These are phyloP conservation scores for Solanum sitiens DNA, from an alignment of 257 asterid genomes.

Conservation along the genomic window DNA sequence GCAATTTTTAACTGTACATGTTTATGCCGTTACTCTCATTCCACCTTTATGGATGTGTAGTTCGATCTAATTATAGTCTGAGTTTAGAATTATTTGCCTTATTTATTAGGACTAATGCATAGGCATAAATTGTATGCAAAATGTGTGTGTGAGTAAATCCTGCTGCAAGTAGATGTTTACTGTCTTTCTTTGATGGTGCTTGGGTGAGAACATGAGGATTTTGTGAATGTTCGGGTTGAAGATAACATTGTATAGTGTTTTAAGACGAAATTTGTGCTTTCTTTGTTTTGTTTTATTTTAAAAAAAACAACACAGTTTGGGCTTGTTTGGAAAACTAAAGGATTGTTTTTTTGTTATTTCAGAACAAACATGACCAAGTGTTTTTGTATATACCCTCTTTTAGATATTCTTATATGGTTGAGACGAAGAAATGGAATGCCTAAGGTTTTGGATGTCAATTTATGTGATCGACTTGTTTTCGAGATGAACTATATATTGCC, in stretches of 20 bases:
- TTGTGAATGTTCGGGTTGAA: not conserved
- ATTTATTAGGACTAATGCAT: not conserved
- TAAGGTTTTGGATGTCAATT: not conserved
- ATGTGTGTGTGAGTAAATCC: not conserved
- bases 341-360: not conserved
- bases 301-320: not conserved
- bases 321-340: not conserved
- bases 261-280: not conserved
- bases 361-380: not conserved
- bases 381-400: not conserved
- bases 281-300: not conserved
- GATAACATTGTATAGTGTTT: not conserved
- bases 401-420: not conserved
- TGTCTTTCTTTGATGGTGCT: not conserved
- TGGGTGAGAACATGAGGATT: not conserved
- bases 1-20: not conserved
- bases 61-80: not conserved
- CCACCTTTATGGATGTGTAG: not conserved
- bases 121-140: not conserved
- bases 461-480: not conserved
- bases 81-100: not conserved
- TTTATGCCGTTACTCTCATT: not conserved
- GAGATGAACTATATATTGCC: not conserved
- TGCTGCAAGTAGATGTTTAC: not conserved
- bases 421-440: not conserved